phyloP scores from a whole-genome alignment of 2,329 filamentous ascomycete species.

The Epichloe typhina region DNA sequence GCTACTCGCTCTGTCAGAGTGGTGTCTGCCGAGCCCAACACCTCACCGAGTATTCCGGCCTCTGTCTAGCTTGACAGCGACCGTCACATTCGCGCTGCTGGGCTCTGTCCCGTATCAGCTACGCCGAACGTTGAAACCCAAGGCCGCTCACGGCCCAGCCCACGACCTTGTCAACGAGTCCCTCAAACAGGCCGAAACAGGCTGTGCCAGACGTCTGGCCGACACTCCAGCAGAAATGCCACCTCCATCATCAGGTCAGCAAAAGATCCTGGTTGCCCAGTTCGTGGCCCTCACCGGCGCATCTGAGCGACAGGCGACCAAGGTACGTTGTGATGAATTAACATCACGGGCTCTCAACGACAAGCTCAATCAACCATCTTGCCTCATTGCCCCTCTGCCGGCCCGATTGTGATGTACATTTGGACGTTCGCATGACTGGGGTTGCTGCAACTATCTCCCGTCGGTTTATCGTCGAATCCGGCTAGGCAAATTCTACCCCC shows the following conservation, averaged over 20 bases:
- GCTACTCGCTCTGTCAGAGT: neutral
- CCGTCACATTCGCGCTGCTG: neutral
- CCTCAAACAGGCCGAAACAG: neutral
- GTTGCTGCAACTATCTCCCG: neutral
- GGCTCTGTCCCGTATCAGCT: neutral
- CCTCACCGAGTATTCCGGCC: neutral
- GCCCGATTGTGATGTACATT: neutral
- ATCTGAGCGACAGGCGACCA: slow-evolving; percentile 28
- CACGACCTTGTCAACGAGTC: neutral
- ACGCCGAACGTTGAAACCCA: neutral
- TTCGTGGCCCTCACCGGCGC: slow-evolving; percentile 32
- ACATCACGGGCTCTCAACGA: neutral
- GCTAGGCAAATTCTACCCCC: neutral
- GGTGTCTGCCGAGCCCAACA: neutral
- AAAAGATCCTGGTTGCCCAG: slow-evolving; percentile 27
- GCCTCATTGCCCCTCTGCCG: neutral
- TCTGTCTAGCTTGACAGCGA: neutral
- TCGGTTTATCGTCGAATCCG: neutral
- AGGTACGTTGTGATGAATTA: slow-evolving; percentile 23
- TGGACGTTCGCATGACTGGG: neutral
- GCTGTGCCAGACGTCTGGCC: neutral
- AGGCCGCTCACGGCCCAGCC: neutral
- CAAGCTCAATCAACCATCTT: neutral
- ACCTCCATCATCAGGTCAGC: slow-evolving; percentile 20
- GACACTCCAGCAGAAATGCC: slow-evolving; percentile 20